Evolutionary conservation across 768 basidiomycete genomes (phyloP).

Genomic region (Clitopilus passeckerianus): DNA sequence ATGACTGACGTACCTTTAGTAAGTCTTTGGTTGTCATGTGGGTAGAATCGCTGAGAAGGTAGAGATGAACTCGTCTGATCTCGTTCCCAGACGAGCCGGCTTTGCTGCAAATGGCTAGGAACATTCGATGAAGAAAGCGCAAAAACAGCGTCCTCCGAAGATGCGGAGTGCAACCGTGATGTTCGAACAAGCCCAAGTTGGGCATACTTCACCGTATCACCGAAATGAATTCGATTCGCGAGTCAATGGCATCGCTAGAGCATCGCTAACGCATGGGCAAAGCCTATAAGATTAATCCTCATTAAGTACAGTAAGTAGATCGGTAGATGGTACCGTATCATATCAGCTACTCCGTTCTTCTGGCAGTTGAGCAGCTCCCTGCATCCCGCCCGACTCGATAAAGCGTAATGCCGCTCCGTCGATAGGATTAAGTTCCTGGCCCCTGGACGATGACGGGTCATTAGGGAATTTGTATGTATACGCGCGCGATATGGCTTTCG

Average conservation of each 20-base stretch:
- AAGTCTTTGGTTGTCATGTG: background rate
- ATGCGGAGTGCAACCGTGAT: background rate
- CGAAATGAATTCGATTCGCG: background rate
- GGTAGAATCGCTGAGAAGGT: background rate
- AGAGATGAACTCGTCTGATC: background rate
- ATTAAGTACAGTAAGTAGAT: background rate
- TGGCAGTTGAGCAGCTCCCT: background rate
- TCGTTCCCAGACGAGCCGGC: background rate
- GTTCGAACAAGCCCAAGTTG: no score
- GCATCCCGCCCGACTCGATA: slow-evolving; percentile 26
- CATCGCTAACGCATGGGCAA: background rate
- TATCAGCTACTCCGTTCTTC: background rate
- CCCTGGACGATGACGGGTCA: background rate
- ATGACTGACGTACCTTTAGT: background rate
- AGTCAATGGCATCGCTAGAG: background rate
- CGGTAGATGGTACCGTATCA: background rate
- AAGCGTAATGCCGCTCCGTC: slow-evolving; percentile 23
- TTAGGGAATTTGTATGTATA: background rate
- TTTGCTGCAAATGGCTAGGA: background rate
- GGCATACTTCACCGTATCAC: background rate
- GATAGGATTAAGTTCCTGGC: slow-evolving; percentile 5
- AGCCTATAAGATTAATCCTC: background rate
- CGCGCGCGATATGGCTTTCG: background rate
- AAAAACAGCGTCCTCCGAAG: background rate
- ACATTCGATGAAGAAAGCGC: background rate